These are phyloP conservation scores for Coccomyxa sp. DNA, from an alignment of 139 green algal genomes.

Conservation along the genomic window DNA sequence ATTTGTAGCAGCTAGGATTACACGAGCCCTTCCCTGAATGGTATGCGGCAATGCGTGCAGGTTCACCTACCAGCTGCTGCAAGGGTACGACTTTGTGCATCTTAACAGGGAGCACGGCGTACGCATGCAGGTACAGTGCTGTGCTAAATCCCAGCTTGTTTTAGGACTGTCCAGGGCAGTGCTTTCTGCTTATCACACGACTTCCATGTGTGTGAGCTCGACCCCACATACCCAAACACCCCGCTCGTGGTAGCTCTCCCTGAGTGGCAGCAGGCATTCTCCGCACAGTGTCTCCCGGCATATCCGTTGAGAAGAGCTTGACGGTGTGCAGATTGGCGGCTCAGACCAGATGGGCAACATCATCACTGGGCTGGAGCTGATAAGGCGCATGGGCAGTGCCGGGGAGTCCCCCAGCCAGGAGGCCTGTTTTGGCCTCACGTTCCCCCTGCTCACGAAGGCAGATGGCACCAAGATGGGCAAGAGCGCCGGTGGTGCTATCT, in stretches of 20 bases:
- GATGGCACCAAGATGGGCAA: constrained; percentile 98
- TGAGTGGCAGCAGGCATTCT: no score
- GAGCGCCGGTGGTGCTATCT: constrained; percentile 87
- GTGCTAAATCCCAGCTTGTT: neutral
- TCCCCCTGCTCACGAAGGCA: constrained; percentile 82
- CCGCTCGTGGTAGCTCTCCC: no score
- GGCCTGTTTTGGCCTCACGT: constrained; percentile 80
- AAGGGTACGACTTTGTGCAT: constrained; percentile 98
- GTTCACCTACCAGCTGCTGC: constrained; percentile 99
- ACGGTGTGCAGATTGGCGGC: constrained; percentile 78
- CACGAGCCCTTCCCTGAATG: neutral
- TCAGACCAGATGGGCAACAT: constrained; percentile 99
- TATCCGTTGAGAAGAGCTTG: no score
- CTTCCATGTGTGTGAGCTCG: no score
- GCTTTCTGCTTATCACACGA: no score
- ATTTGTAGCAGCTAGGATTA: neutral
- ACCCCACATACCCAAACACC: no score
- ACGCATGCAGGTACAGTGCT: constrained; percentile 51
- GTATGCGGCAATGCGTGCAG: neutral
- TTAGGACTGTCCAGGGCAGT: no score
- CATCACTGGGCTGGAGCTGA: constrained; percentile 51
- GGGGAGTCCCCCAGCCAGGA: constrained; percentile 9
- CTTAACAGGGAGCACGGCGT: constrained; percentile 74
- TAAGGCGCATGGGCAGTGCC: neutral
- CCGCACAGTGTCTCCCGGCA: no score